A percentile compares a stretch with the other conserved stretches of the same genome.
Conservation (phyloP, 352 stramenopile genomes). For the Globisporangium recalcitrans region DNA sequence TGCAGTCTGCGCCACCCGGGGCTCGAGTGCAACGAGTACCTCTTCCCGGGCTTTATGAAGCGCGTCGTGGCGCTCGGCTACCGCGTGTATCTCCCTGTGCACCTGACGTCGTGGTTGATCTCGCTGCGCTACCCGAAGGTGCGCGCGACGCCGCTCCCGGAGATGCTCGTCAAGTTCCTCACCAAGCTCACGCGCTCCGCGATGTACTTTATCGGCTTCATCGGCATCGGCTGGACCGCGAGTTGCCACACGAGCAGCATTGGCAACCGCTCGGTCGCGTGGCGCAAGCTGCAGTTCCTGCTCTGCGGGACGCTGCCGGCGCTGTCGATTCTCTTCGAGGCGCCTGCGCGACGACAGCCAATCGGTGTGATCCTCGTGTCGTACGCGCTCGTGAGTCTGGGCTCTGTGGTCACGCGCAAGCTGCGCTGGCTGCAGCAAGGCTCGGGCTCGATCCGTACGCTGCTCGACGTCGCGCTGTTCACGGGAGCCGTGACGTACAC, state of each 20-base stretch:
- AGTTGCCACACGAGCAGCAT: slow-evolving; percentile 37
- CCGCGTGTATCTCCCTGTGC: slow-evolving; percentile 51
- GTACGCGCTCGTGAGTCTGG: slow-evolving; percentile 53
- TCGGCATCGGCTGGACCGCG: slow-evolving; percentile 45
- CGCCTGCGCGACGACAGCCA: slow-evolving; percentile 32
- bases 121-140: slow-evolving; percentile 36
- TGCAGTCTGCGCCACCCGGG: slow-evolving; percentile 45
- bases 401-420: slow-evolving; percentile 29
- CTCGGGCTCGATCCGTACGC: slow-evolving; percentile 21
- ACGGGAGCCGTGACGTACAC: slow-evolving; percentile 32
- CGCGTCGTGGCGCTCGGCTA: slow-evolving; percentile 34
- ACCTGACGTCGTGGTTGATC: slow-evolving; percentile 46
- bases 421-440: slow-evolving; percentile 35
- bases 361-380: slow-evolving; percentile 61
- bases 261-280: slow-evolving; percentile 34
- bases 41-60: slow-evolving; percentile 31
- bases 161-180: slow-evolving; percentile 26
- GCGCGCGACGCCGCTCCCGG: slow-evolving; percentile 26
- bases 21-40: slow-evolving; percentile 34
- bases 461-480: slow-evolving; percentile 36
- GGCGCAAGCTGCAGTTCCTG: slow-evolving; percentile 51
- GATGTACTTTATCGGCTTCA: slow-evolving; percentile 46
- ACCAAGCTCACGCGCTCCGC: slow-evolving; percentile 42
- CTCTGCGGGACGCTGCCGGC: slow-evolving; percentile 42
- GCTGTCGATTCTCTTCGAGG: slow-evolving; percentile 48